Evolutionary conservation across 257 asterid genomes (phyloP).

Genomic region (Plantago major): DNA sequence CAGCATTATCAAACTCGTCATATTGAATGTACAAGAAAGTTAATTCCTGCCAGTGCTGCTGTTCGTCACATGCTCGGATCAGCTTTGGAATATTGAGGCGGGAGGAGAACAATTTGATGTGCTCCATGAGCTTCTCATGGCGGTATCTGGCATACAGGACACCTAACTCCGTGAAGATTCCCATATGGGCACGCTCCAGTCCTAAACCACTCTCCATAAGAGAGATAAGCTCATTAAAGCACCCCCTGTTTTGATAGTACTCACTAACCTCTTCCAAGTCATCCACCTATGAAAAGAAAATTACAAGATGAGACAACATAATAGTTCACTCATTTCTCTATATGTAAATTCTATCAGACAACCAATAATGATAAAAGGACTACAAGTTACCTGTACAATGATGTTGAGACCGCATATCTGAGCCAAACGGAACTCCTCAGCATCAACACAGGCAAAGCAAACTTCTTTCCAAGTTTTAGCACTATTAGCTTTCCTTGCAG

Average conservation of each 20-base stretch:
- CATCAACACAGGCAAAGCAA: slow-evolving; percentile 99
- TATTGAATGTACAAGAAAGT: slow-evolving; percentile 90
- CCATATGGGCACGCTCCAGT: slow-evolving; percentile 99
- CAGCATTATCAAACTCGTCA: slow-evolving; percentile 99
- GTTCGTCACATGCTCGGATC: slow-evolving; percentile 98
- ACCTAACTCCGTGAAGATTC: slow-evolving; percentile 96
- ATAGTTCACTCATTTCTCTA: not conserved
- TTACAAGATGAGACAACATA: slow-evolving; percentile 15
- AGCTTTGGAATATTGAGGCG: slow-evolving; percentile 97
- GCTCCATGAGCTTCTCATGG: slow-evolving; percentile 99
- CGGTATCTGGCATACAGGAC: slow-evolving; percentile 98
- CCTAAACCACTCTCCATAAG: slow-evolving; percentile 99
- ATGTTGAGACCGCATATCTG: slow-evolving; percentile 99
- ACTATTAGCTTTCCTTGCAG: slow-evolving; percentile 98
- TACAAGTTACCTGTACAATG: slow-evolving; percentile 77
- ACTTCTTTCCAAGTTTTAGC: slow-evolving; percentile 99
- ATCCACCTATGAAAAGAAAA: slow-evolving; percentile 67
- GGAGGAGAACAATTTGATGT: slow-evolving; percentile 85
- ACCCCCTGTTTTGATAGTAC: slow-evolving; percentile 92
- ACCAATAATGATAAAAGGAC: not conserved
- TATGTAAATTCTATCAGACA: not conserved
- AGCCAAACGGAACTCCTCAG: slow-evolving; percentile 99
- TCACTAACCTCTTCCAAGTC: slow-evolving; percentile 99
- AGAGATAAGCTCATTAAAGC: slow-evolving; percentile 95
- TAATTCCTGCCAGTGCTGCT: slow-evolving; percentile 97